Conservation (phyloP, 2,329 filamentous ascomycete species). For the Calonectria multiphialidica region DNA sequence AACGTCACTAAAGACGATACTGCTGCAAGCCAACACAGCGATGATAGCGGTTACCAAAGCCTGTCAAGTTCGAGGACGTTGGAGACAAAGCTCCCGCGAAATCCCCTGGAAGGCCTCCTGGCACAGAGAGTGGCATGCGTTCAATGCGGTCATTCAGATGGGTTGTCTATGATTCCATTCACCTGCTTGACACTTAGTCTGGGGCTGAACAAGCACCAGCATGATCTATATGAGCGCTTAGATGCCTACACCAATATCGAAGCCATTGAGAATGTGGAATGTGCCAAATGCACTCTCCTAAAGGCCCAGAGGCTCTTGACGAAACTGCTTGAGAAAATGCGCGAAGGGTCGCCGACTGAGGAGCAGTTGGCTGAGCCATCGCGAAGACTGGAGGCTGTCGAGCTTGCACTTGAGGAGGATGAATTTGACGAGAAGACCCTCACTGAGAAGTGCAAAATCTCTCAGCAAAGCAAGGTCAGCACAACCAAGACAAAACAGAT, state of each 20-base stretch:
- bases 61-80: slow-evolving; percentile 52
- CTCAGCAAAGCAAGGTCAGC: slow-evolving; percentile 75
- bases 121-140: slow-evolving; percentile 92
- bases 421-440: slow-evolving; percentile 81
- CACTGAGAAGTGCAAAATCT: slow-evolving; percentile 73
- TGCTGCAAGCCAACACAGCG: slow-evolving; percentile 62
- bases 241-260: slow-evolving; percentile 89
- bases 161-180: slow-evolving; percentile 90
- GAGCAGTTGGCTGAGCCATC: slow-evolving; percentile 64
- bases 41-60: slow-evolving; percentile 70
- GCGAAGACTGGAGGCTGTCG: slow-evolving; percentile 73
- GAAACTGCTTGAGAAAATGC: slow-evolving; percentile 58
- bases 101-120: slow-evolving; percentile 88
- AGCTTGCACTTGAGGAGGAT: slow-evolving; percentile 80
- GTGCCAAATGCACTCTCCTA: slow-evolving; percentile 88
- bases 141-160: slow-evolving; percentile 87
- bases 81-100: slow-evolving; percentile 62
- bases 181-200: slow-evolving; percentile 92
- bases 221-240: slow-evolving; percentile 82
- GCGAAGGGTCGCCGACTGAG: slow-evolving; percentile 52
- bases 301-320: slow-evolving; percentile 63
- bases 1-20: slow-evolving; percentile 56
- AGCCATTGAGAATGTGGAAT: slow-evolving; percentile 89
- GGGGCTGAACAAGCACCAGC: slow-evolving; percentile 69
- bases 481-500: slow-evolving; percentile 92